phyloP scores from a whole-genome alignment of 768 basidiomycete genomes.

The Multifurca ochricompacta region DNA sequence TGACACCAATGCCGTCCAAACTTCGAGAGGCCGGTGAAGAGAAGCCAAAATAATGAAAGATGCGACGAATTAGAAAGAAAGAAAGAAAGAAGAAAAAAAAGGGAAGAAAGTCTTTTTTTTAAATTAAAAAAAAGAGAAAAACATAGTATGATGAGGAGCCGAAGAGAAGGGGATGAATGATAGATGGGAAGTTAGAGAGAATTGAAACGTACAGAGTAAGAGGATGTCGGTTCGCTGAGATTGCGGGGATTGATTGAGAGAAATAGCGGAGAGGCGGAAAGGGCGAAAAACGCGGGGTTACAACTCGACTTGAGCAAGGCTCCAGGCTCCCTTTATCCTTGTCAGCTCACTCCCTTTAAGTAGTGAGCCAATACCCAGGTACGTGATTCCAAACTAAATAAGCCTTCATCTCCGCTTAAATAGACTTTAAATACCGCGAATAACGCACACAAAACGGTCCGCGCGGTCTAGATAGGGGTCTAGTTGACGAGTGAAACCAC shows the following conservation, averaged over 20 bases:
- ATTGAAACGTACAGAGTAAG: constrained; percentile 16
- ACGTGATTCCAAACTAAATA: background rate
- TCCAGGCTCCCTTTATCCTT: constrained; percentile 20
- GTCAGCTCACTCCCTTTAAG: background rate
- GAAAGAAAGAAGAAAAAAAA: background rate
- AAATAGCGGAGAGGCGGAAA: constrained; percentile 22
- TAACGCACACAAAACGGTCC: too few relatives aligned
- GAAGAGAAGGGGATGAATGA: too few relatives aligned
- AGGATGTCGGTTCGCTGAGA: constrained; percentile 20
- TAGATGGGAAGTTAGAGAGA: background rate
- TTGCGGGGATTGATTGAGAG: constrained; percentile 19
- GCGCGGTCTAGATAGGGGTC: constrained; percentile 8
- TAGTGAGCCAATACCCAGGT: background rate
- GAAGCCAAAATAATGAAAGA: background rate
- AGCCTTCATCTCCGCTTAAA: constrained; percentile 9
- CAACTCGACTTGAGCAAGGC: constrained; percentile 20
- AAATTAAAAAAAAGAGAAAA: background rate
- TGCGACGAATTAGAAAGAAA: background rate
- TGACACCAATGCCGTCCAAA: constrained; percentile 14
- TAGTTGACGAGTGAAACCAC: background rate
- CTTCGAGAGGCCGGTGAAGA: constrained; percentile 1
- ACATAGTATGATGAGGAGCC: too few relatives aligned
- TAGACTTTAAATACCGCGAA: background rate
- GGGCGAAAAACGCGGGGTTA: constrained; percentile 21
- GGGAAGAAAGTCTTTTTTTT: too few relatives aligned